These are phyloP conservation scores for Kodamaea plutei DNA, from an alignment of 1,139 yeast species.

Conservation along the genomic window DNA sequence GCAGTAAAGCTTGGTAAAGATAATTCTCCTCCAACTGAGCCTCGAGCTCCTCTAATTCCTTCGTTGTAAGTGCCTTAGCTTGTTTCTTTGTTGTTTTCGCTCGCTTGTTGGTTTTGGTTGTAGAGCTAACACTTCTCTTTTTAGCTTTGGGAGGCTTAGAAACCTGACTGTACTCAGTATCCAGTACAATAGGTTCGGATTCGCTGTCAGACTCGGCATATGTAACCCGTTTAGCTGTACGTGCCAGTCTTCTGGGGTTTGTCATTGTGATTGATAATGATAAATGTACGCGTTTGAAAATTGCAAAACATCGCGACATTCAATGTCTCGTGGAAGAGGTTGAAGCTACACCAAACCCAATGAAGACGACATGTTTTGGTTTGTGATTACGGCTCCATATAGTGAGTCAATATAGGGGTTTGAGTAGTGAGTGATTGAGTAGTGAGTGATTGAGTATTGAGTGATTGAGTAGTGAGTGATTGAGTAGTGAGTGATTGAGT, in stretches of 20 bases:
- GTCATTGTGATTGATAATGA: too few relatives aligned
- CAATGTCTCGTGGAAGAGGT: too few relatives aligned
- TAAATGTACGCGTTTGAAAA: too few relatives aligned
- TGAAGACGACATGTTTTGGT: too few relatives aligned
- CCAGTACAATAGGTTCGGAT: too few relatives aligned
- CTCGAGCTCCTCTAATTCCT: conserved; percentile 14
- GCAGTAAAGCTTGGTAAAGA: conserved; percentile 49
- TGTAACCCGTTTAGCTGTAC: conserved; percentile 5
- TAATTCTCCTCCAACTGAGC: conserved; percentile 32
- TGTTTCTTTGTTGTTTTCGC: conserved; percentile 4
- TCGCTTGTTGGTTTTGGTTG: background rate
- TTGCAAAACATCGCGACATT: too few relatives aligned
- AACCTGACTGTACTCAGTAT: too few relatives aligned
- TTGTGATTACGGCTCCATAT: background rate
- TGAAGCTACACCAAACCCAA: too few relatives aligned
- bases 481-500: background rate
- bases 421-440: background rate
- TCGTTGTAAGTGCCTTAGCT: conserved; percentile 4
- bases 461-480: background rate
- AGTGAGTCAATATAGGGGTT: background rate
- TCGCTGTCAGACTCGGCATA: conserved; percentile 7
- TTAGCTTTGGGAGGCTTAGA: too few relatives aligned
- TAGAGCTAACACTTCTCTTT: conserved; percentile 5
- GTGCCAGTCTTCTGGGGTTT: conserved; percentile 1
- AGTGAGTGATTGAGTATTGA: background rate